Evolutionary conservation across 2,329 filamentous ascomycete species (phyloP), one percentile per base, ranked within the genome.

Genomic region (Botrytis elliptica): DNA sequence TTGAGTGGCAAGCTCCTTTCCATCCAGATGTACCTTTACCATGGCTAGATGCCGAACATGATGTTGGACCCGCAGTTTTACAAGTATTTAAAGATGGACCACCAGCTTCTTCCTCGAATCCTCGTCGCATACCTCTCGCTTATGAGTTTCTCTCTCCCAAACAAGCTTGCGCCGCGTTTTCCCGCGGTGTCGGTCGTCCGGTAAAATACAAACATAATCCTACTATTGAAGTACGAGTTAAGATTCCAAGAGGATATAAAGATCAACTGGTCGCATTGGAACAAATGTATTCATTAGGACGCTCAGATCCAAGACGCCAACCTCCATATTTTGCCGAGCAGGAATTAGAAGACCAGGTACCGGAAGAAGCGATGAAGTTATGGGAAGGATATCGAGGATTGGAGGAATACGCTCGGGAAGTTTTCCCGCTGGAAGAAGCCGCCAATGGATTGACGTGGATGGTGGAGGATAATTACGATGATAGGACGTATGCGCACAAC

Each of bases 381-480:
- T 98, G 96, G 96, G 93, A 97, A 81, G 96, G 94, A 6, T 94
- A 94, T 77, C 88, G 96, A 72, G 93, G 93, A 44, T 88, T 98
- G 78, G 94, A 98, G 81, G 96, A 98, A 83, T 99, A 98, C 82
- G 95, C 95, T 1, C 88, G 93, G 67, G 96, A 98, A 82, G 94
- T 97, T 42, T 98, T 98, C 79, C 93, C 94, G 0, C 88, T 98
- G 20, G 96, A 99, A 82, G 96, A 99, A 84, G 92, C 95, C 78
- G 94, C 94, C 46, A 98, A 98, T 81, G 95, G 95, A 8, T 84
- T 96, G 80, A 93, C 92, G 25, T 99, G 96, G 96, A 98, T 98
- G 95, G 81, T 87, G 62, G 86, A 88, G 7, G 86, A 87, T 18
- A 86, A 75, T 16, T 74, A 81, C 80, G 76, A 80, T 75, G 75